A percentile compares a stretch with the other conserved stretches of the same genome.
These are phyloP conservation scores for Pseudogymnoascus sp. DNA, from an alignment of 2,329 filamentous ascomycete genomes.

Conservation along the genomic window DNA sequence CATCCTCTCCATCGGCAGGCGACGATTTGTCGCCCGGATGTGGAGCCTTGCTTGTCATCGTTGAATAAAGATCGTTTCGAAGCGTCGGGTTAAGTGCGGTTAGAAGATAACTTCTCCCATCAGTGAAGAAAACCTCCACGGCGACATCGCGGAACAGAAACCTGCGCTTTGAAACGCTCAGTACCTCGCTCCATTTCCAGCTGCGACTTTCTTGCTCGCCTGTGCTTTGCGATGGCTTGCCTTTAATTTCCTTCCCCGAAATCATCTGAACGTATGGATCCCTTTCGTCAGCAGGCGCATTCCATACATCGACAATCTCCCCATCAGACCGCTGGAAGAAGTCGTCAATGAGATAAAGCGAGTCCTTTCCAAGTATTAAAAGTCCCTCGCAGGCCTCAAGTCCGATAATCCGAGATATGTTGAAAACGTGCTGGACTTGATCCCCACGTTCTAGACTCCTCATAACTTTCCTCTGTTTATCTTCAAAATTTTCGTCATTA, in stretches of 20 bases:
- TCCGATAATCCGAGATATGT: conserved; percentile 88
- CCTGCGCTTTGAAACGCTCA: conserved; percentile 90
- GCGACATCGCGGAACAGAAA: conserved; percentile 94
- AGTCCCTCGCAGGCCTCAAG: conserved; percentile 91
- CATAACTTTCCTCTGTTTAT: conserved; percentile 98
- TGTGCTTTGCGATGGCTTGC: conserved; percentile 46
- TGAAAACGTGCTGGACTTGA: conserved; percentile 87
- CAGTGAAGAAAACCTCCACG: conserved; percentile 95
- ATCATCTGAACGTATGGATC: conserved; percentile 96
- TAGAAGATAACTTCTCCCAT: conserved; percentile 88
- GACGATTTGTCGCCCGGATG: conserved; percentile 64
- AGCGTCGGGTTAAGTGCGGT: conserved; percentile 67
- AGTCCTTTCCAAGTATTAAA: conserved; percentile 84
- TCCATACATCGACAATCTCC: conserved; percentile 94
- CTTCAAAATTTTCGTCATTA: conserved; percentile 73
- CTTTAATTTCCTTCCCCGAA: conserved; percentile 58
- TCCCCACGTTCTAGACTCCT: conserved; percentile 84
- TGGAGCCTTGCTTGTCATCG: conserved; percentile 69
- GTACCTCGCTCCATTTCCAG: conserved; percentile 91
- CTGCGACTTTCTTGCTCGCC: conserved; percentile 73
- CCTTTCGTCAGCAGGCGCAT: conserved; percentile 83
- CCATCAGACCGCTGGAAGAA: conserved; percentile 92
- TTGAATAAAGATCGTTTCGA: conserved; percentile 73
- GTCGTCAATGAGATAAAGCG: conserved; percentile 89
- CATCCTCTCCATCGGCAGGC: conserved; percentile 71